Evolutionary conservation across 768 basidiomycete genomes (phyloP).

Genomic region (Podaxis sp.): DNA sequence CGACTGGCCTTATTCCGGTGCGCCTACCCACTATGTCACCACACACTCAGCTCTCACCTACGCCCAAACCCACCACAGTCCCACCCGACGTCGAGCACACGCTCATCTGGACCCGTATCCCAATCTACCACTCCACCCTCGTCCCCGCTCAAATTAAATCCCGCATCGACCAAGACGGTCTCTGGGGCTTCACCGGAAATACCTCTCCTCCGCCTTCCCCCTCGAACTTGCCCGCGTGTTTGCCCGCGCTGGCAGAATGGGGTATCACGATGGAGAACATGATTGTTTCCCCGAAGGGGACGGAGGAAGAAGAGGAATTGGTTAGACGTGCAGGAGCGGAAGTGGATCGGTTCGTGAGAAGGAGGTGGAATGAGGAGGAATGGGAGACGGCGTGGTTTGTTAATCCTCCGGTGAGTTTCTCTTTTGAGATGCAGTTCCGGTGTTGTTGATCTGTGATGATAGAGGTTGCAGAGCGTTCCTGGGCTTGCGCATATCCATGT

Average conservation of each 20-base stretch:
- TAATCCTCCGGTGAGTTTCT: slow-evolving; percentile 71
- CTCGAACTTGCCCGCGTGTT: slow-evolving; percentile 51
- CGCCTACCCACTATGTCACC: slow-evolving; percentile 14
- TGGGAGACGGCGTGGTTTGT: slow-evolving; percentile 95
- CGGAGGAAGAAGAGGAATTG: slow-evolving; percentile 49
- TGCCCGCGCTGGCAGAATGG: slow-evolving; percentile 71
- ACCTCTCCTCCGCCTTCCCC: slow-evolving; percentile 55
- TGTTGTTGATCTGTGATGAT: slow-evolving; percentile 15
- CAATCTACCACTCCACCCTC: slow-evolving; percentile 63
- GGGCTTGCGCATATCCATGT: slow-evolving; percentile 86
- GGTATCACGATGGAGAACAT: slow-evolving; percentile 62
- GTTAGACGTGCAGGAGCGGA: slow-evolving; percentile 53
- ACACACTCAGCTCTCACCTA: not conserved
- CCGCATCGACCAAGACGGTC: slow-evolving; percentile 69
- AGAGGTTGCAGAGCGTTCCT: slow-evolving; percentile 82
- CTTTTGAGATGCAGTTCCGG: not conserved
- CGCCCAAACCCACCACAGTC: slow-evolving; percentile 34
- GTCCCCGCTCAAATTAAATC: slow-evolving; percentile 47
- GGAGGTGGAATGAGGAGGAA: slow-evolving; percentile 63
- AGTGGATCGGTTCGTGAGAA: slow-evolving; percentile 60
- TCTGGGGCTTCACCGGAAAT: slow-evolving; percentile 80
- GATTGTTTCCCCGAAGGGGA: slow-evolving; percentile 48
- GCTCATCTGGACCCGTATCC: slow-evolving; percentile 75
- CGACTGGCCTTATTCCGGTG: slow-evolving; percentile 89
- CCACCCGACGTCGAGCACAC: slow-evolving; percentile 73